Evolutionary conservation across 108 stramenopile species (phyloP), one percentile per base, ranked within the genome.

Genomic region (Hondaea fermentalgiana): DNA sequence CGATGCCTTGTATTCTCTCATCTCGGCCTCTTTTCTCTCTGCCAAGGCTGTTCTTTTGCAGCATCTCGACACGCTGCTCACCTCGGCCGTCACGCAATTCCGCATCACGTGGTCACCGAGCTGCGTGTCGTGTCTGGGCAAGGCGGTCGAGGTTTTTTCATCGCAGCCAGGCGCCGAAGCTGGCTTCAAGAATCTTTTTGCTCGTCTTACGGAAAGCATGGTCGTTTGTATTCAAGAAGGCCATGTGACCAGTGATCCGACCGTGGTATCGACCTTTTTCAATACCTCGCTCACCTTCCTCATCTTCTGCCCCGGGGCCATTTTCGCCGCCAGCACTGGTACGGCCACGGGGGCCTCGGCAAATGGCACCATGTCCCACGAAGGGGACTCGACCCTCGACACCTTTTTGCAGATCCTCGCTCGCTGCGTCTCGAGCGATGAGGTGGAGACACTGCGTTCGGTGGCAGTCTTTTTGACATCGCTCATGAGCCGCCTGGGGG

Each of bases 61-160:
- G 51, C 76, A 83, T 53, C 76, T 83, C n/a, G 51, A 53, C 6
- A 25, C 17, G 14, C 51, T 83, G 3, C 76, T 83, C 23, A 47
- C 45, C 10, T 43, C 76, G n/a, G 76, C 76, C n/a, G 51, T 83
- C n/a, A 53, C n/a, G 49, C 76, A 83, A 23, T 53, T 83, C 28
- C 49, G 51, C n/a, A 83, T 53, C n/a, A 83, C 76, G 0, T 83
- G 76, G 76, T 83, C 76, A 17, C 76, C 76, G n/a, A 25, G 76
- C 76, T 83, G 76, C 51, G 28, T 83, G n/a, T 6, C 49, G n/a
- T 83, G 76, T 35, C n/a, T 83, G 1, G 76, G 76, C 49, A 83
- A 83, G 2, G 76, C 76, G 45, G 76, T 83, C 14, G 76, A 83
- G 51, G n/a, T 83, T 35, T 83, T 53, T 45, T 43, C 45, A 8